Base-by-base conservation (phyloP, 495 filamentous ascomycete species). In the Parmelia sp. region DNA sequence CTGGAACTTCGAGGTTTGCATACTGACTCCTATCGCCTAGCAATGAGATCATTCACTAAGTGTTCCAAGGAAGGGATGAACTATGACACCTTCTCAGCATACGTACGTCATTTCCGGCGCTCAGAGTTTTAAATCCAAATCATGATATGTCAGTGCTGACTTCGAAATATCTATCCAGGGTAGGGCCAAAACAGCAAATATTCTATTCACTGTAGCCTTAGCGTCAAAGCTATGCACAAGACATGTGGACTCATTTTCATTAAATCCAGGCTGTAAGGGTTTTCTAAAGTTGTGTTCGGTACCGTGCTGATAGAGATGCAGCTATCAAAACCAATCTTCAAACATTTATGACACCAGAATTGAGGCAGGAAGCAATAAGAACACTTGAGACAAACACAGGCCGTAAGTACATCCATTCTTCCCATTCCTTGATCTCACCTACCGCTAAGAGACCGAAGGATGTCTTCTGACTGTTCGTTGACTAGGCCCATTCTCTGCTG, bases 151-250 rank as follows among this genome's bases (percentile, higher is more conserved):
- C 3, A 31, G 31, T 31, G 27, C 49, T 53, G 49, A 53, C 27
- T 17, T 7, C 3, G 25, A 29, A 31, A 14, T 17, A 2, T 31
- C 8, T 31, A 29, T 53, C 6, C 19, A 31, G 49, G 81, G 76
- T 17, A 78, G 83, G 61, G 82, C 81, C 60, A 87, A 87, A 72
- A 80, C 83, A 39, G 85, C 83, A 33, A 87, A 86, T 63, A 76
- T 86, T n/a, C 64, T 86, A 47, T 84, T 85, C 58, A 80, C 82
- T 11, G 45, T 79, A 14, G 77, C 77, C 4, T 68, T 85, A 36
- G 77, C 81, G 36, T 62, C 74, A 19, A 72, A 75, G 25, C 61
- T 81, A 47, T 47, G 67, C 1, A 21, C 62, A 10, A 57, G 65
- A 23, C 75, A 74, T 19, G 44, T 80, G 2, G 57, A 61, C 4